Evolutionary conservation across 2,329 filamentous ascomycete genomes (phyloP).

Genomic region (Colletotrichum magnum): DNA sequence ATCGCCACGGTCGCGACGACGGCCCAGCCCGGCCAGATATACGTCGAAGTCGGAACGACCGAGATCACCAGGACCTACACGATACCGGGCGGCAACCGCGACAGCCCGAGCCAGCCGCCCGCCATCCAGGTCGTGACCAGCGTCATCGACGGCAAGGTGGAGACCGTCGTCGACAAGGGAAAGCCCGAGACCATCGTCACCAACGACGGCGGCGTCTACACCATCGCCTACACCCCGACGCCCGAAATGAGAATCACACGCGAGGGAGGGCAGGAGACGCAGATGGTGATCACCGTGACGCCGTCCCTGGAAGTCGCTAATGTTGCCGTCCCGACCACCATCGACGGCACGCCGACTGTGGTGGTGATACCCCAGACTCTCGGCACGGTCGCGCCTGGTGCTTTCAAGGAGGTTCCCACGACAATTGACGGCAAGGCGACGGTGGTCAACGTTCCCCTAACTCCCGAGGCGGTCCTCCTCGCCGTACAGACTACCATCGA

Average conservation of each 20-base stretch:
- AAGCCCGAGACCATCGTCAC: constrained; percentile 36
- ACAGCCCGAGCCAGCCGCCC: constrained; percentile 26
- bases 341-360: not conserved
- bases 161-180: constrained; percentile 37
- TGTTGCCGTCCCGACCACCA: constrained; percentile 21
- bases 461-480: not conserved
- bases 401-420: constrained; percentile 4
- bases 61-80: constrained; percentile 44
- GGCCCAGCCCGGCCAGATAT: constrained; percentile 11
- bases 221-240: constrained; percentile 20
- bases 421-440: constrained; percentile 25
- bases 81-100: constrained; percentile 13
- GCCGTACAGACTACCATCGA: constrained; percentile 37
- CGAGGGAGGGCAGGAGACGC: constrained; percentile 28
- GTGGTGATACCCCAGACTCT: constrained; percentile 12
- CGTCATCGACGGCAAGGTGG: constrained; percentile 41
- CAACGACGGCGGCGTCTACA: constrained; percentile 28
- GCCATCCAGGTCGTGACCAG: constrained; percentile 44
- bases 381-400: not conserved
- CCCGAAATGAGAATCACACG: constrained; percentile 19
- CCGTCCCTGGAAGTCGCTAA: constrained; percentile 19
- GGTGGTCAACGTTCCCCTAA: constrained; percentile 9
- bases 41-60: constrained; percentile 41
- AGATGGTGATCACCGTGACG: constrained; percentile 35
- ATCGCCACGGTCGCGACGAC: constrained; percentile 6